Evolutionary conservation across 441 rosid species (phyloP), one percentile per base, ranked within the genome.

Genomic region (Jatropha podagrica): DNA sequence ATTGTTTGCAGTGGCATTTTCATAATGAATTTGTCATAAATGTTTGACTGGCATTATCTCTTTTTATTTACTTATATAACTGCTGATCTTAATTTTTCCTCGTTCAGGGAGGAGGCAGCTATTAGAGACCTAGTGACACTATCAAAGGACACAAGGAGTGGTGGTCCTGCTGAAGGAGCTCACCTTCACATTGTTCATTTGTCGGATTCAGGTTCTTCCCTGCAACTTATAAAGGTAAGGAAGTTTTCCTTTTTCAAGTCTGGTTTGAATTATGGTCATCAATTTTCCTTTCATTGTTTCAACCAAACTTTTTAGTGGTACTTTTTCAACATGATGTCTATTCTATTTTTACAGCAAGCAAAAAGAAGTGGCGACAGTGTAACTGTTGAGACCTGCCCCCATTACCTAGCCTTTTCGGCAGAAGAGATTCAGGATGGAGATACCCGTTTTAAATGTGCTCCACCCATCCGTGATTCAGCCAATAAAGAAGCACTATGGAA

Each of bases 101-200:
- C 65, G 72, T 83, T 55, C 76, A 96, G 97, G 97, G 99, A 96
- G 86, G 88, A 88, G 86, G 97, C 91, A 62, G 99, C 98, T 61
- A 91, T 94, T 71, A 80, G 78, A 65, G 92, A 92, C 79, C 89
- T 96, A 63, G 75, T 92, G 82, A 81, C 88, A 41, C 88, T 91
- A 67, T 78, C 97, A 48, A 84, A 81, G 82, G 90, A 87, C 80
- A 96, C 97, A 10, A 83, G 91, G 76, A 78, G 58, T 13, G 97
- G 94, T 80, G 96, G 96, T 79, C 81, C 86, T 70, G 88, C 92
- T 72, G 95, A 90, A 83, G 97, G 99, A 81, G 97, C 97, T 71
- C 99, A 94, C 87, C 89, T 96, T 81, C 99, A 96, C 64, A 78
- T 96, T 84, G 97, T 96, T 76, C 97, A 96, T 86, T 76, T 96